Evolutionary conservation across 2,329 filamentous ascomycete species (phyloP).

Genomic region (Aureobasidium sp.): DNA sequence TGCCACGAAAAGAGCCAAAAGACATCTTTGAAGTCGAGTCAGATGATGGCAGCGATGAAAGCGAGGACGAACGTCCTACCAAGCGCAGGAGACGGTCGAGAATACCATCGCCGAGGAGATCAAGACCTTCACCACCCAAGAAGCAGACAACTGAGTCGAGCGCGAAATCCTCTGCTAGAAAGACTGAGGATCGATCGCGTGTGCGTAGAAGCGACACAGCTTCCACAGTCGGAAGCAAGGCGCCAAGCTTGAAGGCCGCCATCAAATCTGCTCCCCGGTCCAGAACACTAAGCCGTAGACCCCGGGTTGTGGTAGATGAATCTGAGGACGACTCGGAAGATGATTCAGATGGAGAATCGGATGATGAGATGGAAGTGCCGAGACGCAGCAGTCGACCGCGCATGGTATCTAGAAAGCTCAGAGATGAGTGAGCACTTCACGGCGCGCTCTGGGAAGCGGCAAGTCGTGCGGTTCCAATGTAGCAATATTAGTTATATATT

Average conservation of each 20-base stretch:
- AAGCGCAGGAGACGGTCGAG: neutral
- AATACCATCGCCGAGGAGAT: neutral
- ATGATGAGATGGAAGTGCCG: neutral
- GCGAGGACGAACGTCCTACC: neutral
- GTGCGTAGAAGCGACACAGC: neutral
- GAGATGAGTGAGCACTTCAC: neutral
- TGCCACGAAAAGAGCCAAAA: neutral
- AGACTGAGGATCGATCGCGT: neutral
- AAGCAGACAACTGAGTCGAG: neutral
- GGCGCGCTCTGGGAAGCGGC: neutral
- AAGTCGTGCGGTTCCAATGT: too few species aligned
- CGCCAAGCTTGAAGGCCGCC: neutral
- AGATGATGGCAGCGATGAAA: neutral
- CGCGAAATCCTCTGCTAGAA: neutral
- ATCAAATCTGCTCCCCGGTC: neutral
- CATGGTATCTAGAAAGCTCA: neutral
- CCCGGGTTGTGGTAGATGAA: neutral
- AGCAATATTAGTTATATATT: too few species aligned
- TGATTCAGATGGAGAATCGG: neutral
- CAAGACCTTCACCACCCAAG: neutral
- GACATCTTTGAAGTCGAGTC: neutral
- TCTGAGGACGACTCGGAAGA: neutral
- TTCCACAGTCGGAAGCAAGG: neutral
- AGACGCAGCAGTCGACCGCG: neutral
- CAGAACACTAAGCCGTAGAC: neutral